Percentiles rank a stretch among this genome's conserved stretches.
Evolutionary conservation across 805 yeast species (phyloP).

Genomic region (Dipodascus geniculatus): DNA sequence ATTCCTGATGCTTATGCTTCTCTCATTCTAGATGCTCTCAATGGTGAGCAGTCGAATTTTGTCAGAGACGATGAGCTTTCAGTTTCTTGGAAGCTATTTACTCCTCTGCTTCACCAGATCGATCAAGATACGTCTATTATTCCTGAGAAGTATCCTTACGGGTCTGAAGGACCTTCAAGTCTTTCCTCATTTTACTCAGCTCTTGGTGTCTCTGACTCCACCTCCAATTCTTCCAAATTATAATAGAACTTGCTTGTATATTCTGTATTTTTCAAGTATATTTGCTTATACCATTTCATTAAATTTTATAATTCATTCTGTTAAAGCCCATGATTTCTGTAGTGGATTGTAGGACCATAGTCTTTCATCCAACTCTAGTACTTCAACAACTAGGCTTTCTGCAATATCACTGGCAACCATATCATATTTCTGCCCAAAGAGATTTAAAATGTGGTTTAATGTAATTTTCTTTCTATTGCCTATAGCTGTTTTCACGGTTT

Average conservation of each 20-base stretch:
- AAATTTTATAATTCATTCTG: neutral
- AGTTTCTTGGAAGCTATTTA: conserved; percentile 83
- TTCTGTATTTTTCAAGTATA: too few species aligned
- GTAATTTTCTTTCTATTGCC: neutral
- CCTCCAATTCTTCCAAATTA: neutral
- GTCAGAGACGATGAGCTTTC: conserved; percentile 97
- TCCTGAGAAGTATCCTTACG: conserved; percentile 61
- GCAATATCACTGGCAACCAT: neutral
- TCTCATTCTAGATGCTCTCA: conserved; percentile 76
- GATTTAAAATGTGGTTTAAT: neutral
- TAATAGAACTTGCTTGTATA: neutral
- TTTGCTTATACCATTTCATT: neutral
- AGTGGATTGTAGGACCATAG: neutral
- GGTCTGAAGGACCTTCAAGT: conserved; percentile 71
- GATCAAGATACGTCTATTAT: conserved; percentile 59
- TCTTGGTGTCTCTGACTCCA: neutral
- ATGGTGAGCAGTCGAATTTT: conserved; percentile 93
- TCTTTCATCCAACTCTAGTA: neutral
- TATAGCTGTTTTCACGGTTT: neutral
- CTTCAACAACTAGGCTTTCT: neutral
- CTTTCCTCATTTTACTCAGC: neutral
- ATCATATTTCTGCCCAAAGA: neutral
- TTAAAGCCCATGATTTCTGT: neutral
- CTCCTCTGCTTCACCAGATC: conserved; percentile 73
- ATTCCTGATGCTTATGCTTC: conserved; percentile 98